A percentile compares a stretch with the other conserved stretches of the same genome.
Conservation (phyloP, 106 monocot species). For the Amphibolis antarctica region DNA sequence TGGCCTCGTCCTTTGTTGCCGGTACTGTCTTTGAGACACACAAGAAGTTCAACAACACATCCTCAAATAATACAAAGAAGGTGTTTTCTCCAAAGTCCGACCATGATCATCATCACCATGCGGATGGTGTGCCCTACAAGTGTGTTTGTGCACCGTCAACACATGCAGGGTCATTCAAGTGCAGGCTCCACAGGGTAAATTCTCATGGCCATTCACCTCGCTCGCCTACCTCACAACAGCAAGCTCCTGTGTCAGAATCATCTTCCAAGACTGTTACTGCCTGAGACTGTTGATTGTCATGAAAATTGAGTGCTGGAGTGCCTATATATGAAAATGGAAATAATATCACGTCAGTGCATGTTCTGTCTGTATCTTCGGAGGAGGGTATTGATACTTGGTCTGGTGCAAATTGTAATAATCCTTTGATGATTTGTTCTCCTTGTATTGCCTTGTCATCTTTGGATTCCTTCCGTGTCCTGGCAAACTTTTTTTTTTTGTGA, state of each 20-base stretch:
- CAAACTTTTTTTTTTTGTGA: neutral
- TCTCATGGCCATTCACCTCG: neutral
- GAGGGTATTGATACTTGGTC: too few relatives aligned
- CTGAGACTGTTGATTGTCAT: neutral
- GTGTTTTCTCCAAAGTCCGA: neutral
- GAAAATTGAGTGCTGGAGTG: neutral
- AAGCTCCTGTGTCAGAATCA: neutral
- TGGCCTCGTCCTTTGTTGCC: conserved; percentile 1
- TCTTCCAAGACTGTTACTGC: neutral
- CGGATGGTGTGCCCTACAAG: conserved; percentile 22
- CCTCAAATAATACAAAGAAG: conserved; percentile 4
- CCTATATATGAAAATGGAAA: neutral
- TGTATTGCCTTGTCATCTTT: too few relatives aligned
- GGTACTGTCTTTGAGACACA: neutral
- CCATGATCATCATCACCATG: conserved; percentile 13
- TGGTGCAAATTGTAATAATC: too few relatives aligned
- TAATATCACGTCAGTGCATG: too few relatives aligned
- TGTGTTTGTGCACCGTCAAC: conserved; percentile 55
- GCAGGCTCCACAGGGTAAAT: conserved; percentile 40
- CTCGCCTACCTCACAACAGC: neutral
- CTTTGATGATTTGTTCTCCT: too few relatives aligned
- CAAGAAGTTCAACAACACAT: neutral
- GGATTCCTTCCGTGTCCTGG: too few relatives aligned
- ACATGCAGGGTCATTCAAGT: conserved; percentile 51
- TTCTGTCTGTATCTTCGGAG: too few relatives aligned